Conservation (phyloP, 768 basidiomycete genomes). For the Lentinula sp. region DNA sequence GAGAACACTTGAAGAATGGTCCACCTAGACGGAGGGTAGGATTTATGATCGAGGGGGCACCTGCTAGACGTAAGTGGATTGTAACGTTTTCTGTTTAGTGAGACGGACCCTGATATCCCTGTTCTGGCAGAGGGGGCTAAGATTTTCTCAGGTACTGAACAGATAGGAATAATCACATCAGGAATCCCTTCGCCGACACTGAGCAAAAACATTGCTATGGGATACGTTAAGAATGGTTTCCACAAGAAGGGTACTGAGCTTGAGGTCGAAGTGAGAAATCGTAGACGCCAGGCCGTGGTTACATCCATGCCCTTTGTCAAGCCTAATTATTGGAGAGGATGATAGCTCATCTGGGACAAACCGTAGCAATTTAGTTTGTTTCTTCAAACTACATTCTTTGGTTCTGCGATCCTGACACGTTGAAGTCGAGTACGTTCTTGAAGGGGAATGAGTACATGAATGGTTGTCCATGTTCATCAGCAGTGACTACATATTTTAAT, state of each 20-base stretch:
- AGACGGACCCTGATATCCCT: conserved; percentile 16
- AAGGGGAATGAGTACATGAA: too few species aligned
- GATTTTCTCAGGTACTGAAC: conserved; percentile 61
- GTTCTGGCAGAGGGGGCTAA: conserved; percentile 57
- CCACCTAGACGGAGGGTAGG: conserved; percentile 77
- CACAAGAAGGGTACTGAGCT: conserved; percentile 91
- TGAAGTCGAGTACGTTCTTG: too few species aligned
- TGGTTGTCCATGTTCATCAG: too few species aligned
- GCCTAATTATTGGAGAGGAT: conserved; percentile 75
- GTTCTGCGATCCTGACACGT: too few species aligned
- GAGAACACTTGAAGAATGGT: conserved; percentile 74
- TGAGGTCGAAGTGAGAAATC: conserved; percentile 79
- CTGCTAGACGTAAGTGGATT: conserved; percentile 66
- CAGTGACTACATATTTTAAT: too few species aligned
- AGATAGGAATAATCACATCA: conserved; percentile 73
- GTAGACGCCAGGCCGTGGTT: conserved; percentile 66
- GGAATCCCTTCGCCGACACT: conserved; percentile 94
- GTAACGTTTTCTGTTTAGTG: not conserved
- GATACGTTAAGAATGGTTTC: conserved; percentile 72
- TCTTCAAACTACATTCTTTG: too few species aligned
- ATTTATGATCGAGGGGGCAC: conserved; percentile 74
- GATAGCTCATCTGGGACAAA: not conserved
- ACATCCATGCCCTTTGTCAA: conserved; percentile 86
- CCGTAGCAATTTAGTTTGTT: too few species aligned
- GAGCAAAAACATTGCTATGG: conserved; percentile 94